A percentile compares a stretch with the other conserved stretches of the same genome.
Evolutionary conservation across 257 asterid species (phyloP).

Genomic region (Cruciata laevipes): DNA sequence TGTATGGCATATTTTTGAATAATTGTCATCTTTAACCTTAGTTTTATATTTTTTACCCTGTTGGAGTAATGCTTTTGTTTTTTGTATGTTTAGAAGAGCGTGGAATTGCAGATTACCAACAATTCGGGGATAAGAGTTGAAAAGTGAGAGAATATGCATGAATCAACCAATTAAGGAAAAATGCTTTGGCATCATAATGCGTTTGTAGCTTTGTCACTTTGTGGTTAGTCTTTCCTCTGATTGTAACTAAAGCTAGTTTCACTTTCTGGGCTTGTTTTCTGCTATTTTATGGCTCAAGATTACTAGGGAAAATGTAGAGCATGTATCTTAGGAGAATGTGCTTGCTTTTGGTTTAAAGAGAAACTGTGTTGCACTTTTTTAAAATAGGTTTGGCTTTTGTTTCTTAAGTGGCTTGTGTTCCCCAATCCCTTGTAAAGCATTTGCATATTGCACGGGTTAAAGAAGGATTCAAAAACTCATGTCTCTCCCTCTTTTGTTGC

Average conservation of each 20-base stretch:
- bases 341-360: constrained; percentile 41
- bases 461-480: constrained; percentile 40
- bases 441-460: constrained; percentile 37
- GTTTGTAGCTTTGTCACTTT: constrained; percentile 4
- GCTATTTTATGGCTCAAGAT: neutral
- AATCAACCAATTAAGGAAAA: neutral
- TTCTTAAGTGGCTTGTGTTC: constrained; percentile 24
- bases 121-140: constrained; percentile 19
- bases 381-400: constrained; percentile 20
- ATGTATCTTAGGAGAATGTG: constrained; percentile 12
- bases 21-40: neutral
- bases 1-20: neutral
- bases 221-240: neutral
- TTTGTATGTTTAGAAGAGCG: constrained; percentile 30
- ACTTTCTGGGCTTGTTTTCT: neutral
- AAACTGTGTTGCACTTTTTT: constrained; percentile 27
- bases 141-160: constrained; percentile 2
- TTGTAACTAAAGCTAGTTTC: neutral
- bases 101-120: constrained; percentile 34
- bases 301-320: constrained; percentile 11
- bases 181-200: constrained; percentile 1
- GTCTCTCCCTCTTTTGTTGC: constrained; percentile 11
- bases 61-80: neutral
- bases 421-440: constrained; percentile 29
- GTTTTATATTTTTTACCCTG: neutral